Base-by-base conservation (phyloP, 1,139 yeast genomes). In the Suhomyces panamericanus region DNA sequence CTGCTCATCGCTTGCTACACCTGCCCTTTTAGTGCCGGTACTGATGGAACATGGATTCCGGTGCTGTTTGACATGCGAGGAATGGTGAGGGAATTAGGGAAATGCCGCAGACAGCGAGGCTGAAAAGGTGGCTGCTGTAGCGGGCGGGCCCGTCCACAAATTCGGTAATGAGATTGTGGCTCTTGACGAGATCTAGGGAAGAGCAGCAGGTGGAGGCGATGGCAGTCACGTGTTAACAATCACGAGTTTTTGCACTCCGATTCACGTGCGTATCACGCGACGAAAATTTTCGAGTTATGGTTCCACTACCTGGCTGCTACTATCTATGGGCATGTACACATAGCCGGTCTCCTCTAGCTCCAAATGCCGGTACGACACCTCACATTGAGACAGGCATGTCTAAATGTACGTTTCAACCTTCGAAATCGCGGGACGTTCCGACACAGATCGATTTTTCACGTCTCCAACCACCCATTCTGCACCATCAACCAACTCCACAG, bases 381-480 rank as follows among this genome's bases (percentile, higher is more conserved):
- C 41, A 64, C 63, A 15, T 48, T 59, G 31, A 41, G 44, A 29
- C 55, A 51, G 43, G 53, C 62, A 27, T 55, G 57, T 38, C 54
- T 49, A 42, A 56, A 58, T 42, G 50, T 62, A 17, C 50, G 49
- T 35, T 55, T 54, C 56, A 60, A 60, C 43, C 40, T 64, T 30
- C 49, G 48, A 35, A 55, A 60, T 44, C 56, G 49, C 50, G 52
- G 49, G 36, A 53, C 55, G 30, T 53, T 54, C 11, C 31, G 44
- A 5, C 47, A 44, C 31, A 47, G 63, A 28, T 62, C 64, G 12
- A 32, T 53, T 7, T 59, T 62, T 44, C 48, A 43, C 35, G 54
- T 64, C 10, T 38, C 50, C 11, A 53, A 55, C 22, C 69, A 62
- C 39, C 61, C 66, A 16, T 63, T 63, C 38, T 58, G 62, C 46